These are phyloP conservation scores for Kodamaea alishanica DNA, from an alignment of 1,139 yeast genomes.

Conservation along the genomic window DNA sequence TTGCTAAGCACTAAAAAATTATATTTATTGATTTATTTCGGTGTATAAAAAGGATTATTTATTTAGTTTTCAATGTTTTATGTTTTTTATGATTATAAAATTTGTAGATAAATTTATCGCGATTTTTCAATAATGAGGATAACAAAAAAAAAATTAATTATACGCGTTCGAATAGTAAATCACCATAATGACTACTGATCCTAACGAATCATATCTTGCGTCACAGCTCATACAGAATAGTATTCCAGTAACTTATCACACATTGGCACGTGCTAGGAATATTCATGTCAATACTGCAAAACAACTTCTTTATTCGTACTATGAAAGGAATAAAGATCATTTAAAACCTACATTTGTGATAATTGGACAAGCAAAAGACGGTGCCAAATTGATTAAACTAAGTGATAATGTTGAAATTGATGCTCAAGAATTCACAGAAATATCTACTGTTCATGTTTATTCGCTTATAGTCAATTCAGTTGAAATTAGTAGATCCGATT, in stretches of 20 bases:
- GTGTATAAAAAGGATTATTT: too few species aligned
- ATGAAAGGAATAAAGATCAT: slow-evolving; percentile 28
- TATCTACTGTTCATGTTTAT: slow-evolving; percentile 31
- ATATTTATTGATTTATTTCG: too few species aligned
- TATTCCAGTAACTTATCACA: slow-evolving; percentile 29
- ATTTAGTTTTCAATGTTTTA: too few species aligned
- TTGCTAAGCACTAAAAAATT: slow-evolving; percentile 16
- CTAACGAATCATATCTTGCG: slow-evolving; percentile 21
- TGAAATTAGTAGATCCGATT: slow-evolving; percentile 19
- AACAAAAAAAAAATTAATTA: not conserved
- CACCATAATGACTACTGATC: slow-evolving; percentile 8
- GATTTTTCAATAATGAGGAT: not conserved
- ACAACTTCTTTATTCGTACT: slow-evolving; percentile 28
- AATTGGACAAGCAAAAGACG: slow-evolving; percentile 23
- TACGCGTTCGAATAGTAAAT: slow-evolving; percentile 2
- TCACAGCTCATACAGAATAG: slow-evolving; percentile 22
- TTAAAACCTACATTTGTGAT: slow-evolving; percentile 34
- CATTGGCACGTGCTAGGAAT: slow-evolving; percentile 24
- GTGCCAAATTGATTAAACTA: slow-evolving; percentile 18
- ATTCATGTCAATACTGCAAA: slow-evolving; percentile 33
- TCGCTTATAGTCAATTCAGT: slow-evolving; percentile 21
- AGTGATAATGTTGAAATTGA: slow-evolving; percentile 15
- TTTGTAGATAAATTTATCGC: not conserved
- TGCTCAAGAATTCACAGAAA: not conserved
- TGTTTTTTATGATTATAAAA: not conserved